Evolutionary conservation across 768 basidiomycete genomes (phyloP), one percentile per base, ranked within the genome.

Genomic region (Pleurotus pulmonarius): DNA sequence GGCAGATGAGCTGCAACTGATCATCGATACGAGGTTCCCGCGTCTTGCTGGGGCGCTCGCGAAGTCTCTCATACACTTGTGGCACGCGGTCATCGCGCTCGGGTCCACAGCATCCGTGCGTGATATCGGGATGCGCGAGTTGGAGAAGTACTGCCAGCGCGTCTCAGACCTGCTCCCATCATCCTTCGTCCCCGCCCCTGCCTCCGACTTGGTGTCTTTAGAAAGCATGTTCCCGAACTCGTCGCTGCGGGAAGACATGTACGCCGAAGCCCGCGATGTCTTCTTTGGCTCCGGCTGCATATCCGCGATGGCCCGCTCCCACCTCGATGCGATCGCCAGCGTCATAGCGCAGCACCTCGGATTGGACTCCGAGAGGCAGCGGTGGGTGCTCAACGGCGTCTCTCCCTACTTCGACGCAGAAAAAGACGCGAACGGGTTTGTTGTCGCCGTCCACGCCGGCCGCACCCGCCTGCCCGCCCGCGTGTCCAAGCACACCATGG

Each of bases 221-320:
- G 58, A 56, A 18, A 69, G 69, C 2, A 63, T 87, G 45, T 84
- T 93, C 62, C 74, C 87, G 3, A 92, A 93, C 65, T 83, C 88
- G 3, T 71, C 80, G 0, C 66, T 95, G 1, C 85, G 94, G 41
- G 95, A 98, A 69, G 92, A 94, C 52, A 83, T 98, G 26, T 94
- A 87, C 63, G 75, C 92, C 41, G 91, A 94, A 65, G 91, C 92
- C 0, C 80, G 88, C 16, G 97, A 98, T 67, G 83, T 96, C 20
- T 98, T 99, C 73, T 92, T 97, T 61, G 92, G 92, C 38, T 79
- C 85, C 22, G 82, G 83, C 13, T 69, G 75, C 4, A 75, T 79
- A 48, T 86, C 84, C 1, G 60, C 77, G 1, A 68, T 81, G 7
- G 79, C 83, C 46, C 81, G 73, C 48, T 69, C 74, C 4, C 81